These are phyloP conservation scores for Prunus campanulata DNA, from an alignment of 306 rosid species.

Conservation along the genomic window DNA sequence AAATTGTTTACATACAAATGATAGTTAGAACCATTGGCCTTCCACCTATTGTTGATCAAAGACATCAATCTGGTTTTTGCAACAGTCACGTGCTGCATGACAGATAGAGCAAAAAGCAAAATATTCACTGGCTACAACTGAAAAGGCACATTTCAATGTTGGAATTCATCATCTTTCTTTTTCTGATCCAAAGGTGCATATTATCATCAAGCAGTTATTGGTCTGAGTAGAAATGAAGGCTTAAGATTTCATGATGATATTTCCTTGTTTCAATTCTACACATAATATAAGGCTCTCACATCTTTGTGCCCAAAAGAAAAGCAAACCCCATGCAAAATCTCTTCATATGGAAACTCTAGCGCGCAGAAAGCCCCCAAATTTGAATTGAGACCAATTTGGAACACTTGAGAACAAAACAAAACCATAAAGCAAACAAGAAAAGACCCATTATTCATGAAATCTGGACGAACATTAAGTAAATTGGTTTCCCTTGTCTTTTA, in stretches of 20 bases:
- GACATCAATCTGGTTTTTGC: background rate
- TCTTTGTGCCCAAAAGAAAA: background rate
- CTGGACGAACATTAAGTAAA: background rate
- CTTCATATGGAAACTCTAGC: background rate
- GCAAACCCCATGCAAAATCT: background rate
- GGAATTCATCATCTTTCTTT: background rate
- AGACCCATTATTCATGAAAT: background rate
- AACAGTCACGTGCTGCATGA: background rate
- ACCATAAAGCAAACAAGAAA: background rate
- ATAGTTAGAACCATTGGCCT: background rate
- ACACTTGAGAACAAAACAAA: background rate
- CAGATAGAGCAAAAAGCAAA: background rate
- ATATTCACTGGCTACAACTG: background rate
- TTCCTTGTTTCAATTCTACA: background rate
- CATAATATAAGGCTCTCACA: background rate
- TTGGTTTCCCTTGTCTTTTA: background rate
- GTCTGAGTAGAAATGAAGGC: background rate
- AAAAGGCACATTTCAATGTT: background rate
- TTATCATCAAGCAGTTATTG: no score
- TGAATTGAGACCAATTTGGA: background rate
- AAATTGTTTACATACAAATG: conserved; percentile 8
- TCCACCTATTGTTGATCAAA: background rate
- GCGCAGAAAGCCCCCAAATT: background rate
- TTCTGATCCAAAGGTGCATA: background rate
- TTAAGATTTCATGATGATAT: background rate